Evolutionary conservation across 1,284 basidiomycete species (phyloP), one percentile per base, ranked within the genome.

Genomic region (Leccinum colubrinum): DNA sequence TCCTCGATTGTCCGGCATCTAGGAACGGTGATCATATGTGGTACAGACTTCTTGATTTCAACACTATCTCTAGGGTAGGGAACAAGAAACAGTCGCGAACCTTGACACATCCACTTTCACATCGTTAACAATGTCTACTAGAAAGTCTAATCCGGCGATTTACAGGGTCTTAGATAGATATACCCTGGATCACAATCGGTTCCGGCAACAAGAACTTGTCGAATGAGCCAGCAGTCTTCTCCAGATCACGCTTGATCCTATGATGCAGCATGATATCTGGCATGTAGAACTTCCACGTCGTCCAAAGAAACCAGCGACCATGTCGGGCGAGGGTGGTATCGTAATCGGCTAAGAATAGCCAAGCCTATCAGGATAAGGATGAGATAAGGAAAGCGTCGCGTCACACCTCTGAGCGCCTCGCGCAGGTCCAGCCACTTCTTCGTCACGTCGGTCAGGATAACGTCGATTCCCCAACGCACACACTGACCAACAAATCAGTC

Each of bases 361-460:
- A 48, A 2, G 37, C 15, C 15, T 4, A 20, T 48, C 43, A 46
- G 33, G 48, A 56, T 62, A 52, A 65, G 51, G 15, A 39, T 55
- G 17, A 43, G 61, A 56, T 6, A 56, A 56, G 55, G 27, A 17
- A 55, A 52, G 50, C 41, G 15, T 15, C 25, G 53, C 17, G 6
- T 76, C 83, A 63, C 67, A 93, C 91, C 78, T 69, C 80, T 76
- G 58, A 96, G 79, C 48, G 86, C 83, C 22, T 79, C 77, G 53
- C 94, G 85, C 65, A 97, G 72, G 56, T 87, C 83, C 37, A 95
- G 79, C 86, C 93, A 95, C 3, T 82, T 84, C 68, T 84, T 83
- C 5, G 94, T 94, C 62, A 85, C 79, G 67, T 99, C 97, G 4
- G 95, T 97, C 65, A 99, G 84, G 67, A 99, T 92, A 9, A 88